phyloP scores from a whole-genome alignment of 495 filamentous ascomycete genomes.

The Trichoderma virens region DNA sequence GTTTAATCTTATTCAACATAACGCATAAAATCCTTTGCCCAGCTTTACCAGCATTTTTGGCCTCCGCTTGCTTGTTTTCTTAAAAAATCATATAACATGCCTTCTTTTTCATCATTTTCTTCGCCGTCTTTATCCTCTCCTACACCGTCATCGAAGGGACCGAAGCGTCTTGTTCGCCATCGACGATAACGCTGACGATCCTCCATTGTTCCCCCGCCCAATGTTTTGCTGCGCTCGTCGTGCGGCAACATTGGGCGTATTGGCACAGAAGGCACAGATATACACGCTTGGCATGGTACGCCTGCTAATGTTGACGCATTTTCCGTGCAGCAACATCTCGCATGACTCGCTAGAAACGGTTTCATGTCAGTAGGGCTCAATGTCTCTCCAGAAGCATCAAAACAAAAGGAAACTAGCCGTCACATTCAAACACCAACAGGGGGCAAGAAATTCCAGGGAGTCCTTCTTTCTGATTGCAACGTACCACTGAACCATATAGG shows the following conservation, averaged over 20 bases:
- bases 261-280: constrained; percentile 72
- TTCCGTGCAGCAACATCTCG: constrained; percentile 74
- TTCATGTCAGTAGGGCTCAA: constrained; percentile 9
- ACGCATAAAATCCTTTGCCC: not conserved
- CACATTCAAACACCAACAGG: too few species aligned
- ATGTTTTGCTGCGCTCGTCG: constrained; percentile 51
- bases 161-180: constrained; percentile 61
- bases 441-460: too few species aligned
- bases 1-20: constrained; percentile 7
- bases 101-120: not conserved
- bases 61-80: not conserved
- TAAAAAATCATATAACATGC: not conserved
- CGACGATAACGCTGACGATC: constrained; percentile 41
- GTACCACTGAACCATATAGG: constrained; percentile 81
- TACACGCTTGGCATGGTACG: constrained; percentile 64
- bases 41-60: not conserved
- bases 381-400: too few species aligned
- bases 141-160: constrained; percentile 38
- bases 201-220: constrained; percentile 25
- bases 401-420: too few species aligned
- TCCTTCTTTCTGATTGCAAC: too few species aligned
- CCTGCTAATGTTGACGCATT: constrained; percentile 64
- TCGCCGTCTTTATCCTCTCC: not conserved
- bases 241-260: constrained; percentile 61
- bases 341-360: constrained; percentile 64